Evolutionary conservation across 306 rosid species (phyloP), one percentile per base, ranked within the genome.

Genomic region (Malus sylvestris): DNA sequence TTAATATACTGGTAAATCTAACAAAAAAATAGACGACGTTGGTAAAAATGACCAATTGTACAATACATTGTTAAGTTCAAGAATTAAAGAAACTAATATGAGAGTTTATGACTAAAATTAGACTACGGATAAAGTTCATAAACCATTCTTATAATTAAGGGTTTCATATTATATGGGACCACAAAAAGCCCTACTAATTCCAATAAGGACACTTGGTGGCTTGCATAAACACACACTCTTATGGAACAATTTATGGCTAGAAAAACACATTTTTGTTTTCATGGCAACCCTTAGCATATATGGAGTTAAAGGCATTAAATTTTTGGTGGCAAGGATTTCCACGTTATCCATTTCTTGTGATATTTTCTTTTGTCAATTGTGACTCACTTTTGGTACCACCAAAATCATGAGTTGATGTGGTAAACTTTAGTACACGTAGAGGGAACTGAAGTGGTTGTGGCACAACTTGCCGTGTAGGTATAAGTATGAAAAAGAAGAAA

Each of bases 331-430:
- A 23, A 51, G 52, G 40, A 71, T 53, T 58, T 32, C 69, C 35
- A 71, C 7, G 63, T 62, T 75, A 61, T 80, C 76, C 52, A 19
- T 51, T 60, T 35, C 62, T 20, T 57, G 63, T 70, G 64, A 69
- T 35, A 60, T 2, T 25, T 60, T 49, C 33, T 70, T 80, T 70
- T 33, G 75, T 61, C 35, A 58, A 68, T 25, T 9, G 67, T 13
- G 72, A 29, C 58, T 27, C 60, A 38, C 46, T 76, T 55, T 11
- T 23, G 18, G 52, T 27, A 13, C 68, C 80, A 68, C 45, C 22
- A 10, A 25, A 60, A 22, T 15, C 4, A 35, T 66, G 45, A 49
- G 55, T 49, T 16, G 68, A 58, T 68, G 51, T 32, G 52, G 9
- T 15, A 4, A 20, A 25, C 27, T 77, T 5, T 42, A 20, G n/a